phyloP scores from a whole-genome alignment of 257 asterid genomes.

The Verbascum thapsus region DNA sequence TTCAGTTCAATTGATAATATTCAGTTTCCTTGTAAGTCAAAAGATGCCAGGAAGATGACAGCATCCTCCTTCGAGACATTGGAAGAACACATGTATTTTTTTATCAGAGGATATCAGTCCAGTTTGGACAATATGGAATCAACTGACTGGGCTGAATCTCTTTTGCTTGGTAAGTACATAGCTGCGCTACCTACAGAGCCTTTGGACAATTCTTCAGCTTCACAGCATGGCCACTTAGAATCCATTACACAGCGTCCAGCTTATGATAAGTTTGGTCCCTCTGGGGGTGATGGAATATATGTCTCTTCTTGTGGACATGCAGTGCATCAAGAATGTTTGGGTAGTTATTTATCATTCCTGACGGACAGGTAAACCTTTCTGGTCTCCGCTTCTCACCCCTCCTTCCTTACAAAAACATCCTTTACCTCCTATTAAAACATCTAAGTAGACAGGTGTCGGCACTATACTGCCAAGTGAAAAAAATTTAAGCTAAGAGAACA shows the following conservation, averaged over 20 bases:
- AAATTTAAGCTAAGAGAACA: background rate
- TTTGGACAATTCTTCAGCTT: constrained; percentile 57
- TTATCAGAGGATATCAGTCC: constrained; percentile 46
- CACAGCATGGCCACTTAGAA: constrained; percentile 45
- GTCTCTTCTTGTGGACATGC: constrained; percentile 98
- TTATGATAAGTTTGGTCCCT: constrained; percentile 63
- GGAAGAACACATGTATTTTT: constrained; percentile 64
- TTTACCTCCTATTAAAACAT: constrained; percentile 12
- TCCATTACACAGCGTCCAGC: constrained; percentile 37
- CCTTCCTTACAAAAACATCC: constrained; percentile 21
- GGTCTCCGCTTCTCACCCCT: background rate
- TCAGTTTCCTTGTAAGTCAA: constrained; percentile 35
- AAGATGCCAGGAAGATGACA: constrained; percentile 39
- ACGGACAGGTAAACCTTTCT: constrained; percentile 73
- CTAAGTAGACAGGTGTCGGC: background rate
- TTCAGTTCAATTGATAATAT: constrained; percentile 65
- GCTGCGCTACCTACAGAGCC: constrained; percentile 70
- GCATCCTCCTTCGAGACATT: constrained; percentile 51
- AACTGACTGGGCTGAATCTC: constrained; percentile 41
- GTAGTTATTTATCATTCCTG: constrained; percentile 81
- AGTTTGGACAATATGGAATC: constrained; percentile 37
- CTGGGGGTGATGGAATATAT: constrained; percentile 78
- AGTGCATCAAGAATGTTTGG: constrained; percentile 96
- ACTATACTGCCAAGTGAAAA: constrained; percentile 9
- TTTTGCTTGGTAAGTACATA: constrained; percentile 80